phyloP scores from a whole-genome alignment of 2,329 filamentous ascomycete genomes.

The Blastomyces percursus region DNA sequence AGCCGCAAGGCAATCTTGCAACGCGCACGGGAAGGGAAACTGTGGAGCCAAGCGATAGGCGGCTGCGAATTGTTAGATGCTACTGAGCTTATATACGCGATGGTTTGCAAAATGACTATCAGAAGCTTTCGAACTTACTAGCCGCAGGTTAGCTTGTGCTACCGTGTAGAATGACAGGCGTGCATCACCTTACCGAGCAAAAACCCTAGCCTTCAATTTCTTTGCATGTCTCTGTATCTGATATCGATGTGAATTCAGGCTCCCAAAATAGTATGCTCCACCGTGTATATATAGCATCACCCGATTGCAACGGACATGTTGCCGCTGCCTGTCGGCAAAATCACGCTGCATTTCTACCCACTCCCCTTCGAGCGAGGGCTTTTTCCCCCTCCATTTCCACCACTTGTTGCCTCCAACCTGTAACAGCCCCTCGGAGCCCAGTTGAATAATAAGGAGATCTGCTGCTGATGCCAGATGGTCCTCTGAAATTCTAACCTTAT shows the following conservation, averaged over 20 bases:
- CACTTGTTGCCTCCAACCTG: slow-evolving; percentile 70
- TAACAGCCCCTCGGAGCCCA: slow-evolving; percentile 65
- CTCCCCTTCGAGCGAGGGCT: slow-evolving; percentile 61
- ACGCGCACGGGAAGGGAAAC: slow-evolving; percentile 86
- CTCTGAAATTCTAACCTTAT: slow-evolving; percentile 55
- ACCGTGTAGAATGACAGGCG: slow-evolving; percentile 15
- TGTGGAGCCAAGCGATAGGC: slow-evolving; percentile 82
- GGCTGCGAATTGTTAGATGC: slow-evolving; percentile 28
- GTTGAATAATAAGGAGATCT: slow-evolving; percentile 54
- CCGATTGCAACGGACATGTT: slow-evolving; percentile 51
- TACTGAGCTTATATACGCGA: not conserved
- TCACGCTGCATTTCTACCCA: slow-evolving; percentile 95
- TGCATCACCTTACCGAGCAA: slow-evolving; percentile 49
- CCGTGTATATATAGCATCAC: slow-evolving; percentile 93
- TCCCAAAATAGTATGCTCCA: slow-evolving; percentile 91
- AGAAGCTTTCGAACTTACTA: not conserved
- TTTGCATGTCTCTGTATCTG: slow-evolving; percentile 93
- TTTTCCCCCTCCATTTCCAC: slow-evolving; percentile 73
- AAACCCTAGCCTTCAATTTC: slow-evolving; percentile 80
- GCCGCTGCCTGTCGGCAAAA: slow-evolving; percentile 58
- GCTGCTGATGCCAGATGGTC: slow-evolving; percentile 57
- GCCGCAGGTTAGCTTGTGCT: not conserved
- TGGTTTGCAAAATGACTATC: not conserved
- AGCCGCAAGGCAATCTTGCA: slow-evolving; percentile 79
- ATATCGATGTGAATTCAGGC: slow-evolving; percentile 93